Conservation (phyloP, 2,329 filamentous ascomycete species). For the Biscogniauxia mediterranea region DNA sequence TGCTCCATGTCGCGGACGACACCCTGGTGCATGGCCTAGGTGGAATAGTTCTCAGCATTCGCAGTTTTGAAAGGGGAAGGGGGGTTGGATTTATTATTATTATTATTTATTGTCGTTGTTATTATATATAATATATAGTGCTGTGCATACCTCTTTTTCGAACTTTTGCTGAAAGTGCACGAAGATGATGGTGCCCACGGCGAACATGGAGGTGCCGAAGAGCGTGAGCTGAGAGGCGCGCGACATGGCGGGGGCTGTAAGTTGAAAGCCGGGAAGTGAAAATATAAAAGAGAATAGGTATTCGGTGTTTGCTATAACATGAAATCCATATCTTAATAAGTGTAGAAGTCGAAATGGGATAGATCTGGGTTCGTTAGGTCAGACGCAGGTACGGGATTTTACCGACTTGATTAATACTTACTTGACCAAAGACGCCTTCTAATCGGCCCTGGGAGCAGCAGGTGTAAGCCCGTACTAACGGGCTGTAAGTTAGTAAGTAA, state of each 20-base stretch:
- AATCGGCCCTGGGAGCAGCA: too few relatives aligned
- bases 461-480: too few relatives aligned
- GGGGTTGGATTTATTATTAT: too few relatives aligned
- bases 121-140: background rate
- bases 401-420: too few relatives aligned
- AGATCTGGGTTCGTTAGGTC: too few relatives aligned
- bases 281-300: background rate
- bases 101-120: too few relatives aligned
- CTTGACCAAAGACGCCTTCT: too few relatives aligned
- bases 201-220: slow-evolving; percentile 71
- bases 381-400: too few relatives aligned
- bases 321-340: too few relatives aligned
- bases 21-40: slow-evolving; percentile 89
- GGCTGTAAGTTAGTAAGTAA: too few relatives aligned
- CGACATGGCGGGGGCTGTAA: slow-evolving; percentile 63
- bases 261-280: slow-evolving; percentile 1
- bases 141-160: slow-evolving; percentile 70
- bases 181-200: slow-evolving; percentile 73
- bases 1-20: slow-evolving; percentile 95
- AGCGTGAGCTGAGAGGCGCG: slow-evolving; percentile 85
- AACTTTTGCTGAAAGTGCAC: slow-evolving; percentile 87
- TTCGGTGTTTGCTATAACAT: too few relatives aligned
- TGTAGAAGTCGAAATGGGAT: too few relatives aligned
- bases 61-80: slow-evolving; percentile 12
- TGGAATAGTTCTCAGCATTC: slow-evolving; percentile 6